Evolutionary conservation across 2,329 filamentous ascomycete genomes (phyloP).

Genomic region (Huntiella savannae): DNA sequence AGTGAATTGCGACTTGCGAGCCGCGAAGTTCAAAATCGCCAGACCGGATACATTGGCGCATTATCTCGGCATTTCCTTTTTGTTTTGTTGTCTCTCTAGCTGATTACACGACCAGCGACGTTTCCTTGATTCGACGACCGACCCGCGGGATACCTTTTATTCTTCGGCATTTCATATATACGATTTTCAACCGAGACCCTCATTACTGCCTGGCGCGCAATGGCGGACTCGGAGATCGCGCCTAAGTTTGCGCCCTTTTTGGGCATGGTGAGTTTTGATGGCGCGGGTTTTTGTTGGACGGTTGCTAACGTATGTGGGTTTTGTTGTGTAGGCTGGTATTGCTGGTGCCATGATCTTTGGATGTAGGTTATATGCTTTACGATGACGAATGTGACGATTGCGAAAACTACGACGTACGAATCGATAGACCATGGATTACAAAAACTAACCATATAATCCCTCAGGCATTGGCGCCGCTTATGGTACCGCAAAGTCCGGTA

Average conservation of each 20-base stretch:
- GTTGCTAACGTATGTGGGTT: not conserved
- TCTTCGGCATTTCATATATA: not conserved
- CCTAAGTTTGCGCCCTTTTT: conserved; percentile 77
- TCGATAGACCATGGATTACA: not conserved
- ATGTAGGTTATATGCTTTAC: conserved; percentile 32
- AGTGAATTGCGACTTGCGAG: no score
- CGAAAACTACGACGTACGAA: not conserved
- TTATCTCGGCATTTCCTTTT: no score
- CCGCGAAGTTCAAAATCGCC: no score
- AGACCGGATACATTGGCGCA: no score
- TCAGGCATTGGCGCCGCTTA: conserved; percentile 56
- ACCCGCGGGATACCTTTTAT: no score
- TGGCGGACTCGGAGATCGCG: conserved; percentile 40
- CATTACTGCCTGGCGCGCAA: conserved; percentile 17
- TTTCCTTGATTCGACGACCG: no score
- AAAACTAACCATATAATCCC: conserved; percentile 4
- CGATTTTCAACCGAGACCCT: not conserved
- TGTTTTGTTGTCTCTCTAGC: no score
- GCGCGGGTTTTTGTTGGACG: not conserved
- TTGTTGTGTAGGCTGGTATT: conserved; percentile 45
- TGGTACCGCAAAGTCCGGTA: conserved; percentile 74
- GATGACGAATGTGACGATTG: not conserved
- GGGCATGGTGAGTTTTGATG: conserved; percentile 50
- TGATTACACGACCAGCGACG: no score
- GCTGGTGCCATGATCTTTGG: conserved; percentile 69